Conservation (phyloP, 805 yeast species). For the Yarrowia phangngaensis region DNA sequence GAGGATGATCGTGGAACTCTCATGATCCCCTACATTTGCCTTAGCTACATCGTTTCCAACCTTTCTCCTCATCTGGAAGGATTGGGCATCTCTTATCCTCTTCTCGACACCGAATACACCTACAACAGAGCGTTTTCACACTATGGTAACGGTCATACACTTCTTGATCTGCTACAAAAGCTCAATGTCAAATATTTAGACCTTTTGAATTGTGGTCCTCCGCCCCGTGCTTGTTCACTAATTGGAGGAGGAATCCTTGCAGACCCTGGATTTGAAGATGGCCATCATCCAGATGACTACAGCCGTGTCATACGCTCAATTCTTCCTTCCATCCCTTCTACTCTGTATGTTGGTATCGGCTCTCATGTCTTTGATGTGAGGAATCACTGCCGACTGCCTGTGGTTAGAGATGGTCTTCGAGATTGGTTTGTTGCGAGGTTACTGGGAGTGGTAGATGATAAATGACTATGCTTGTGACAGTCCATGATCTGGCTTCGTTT, state of each 20-base stretch:
- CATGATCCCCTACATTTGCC: slow-evolving; percentile 21
- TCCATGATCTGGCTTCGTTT: too few relatives aligned
- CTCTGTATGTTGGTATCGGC: slow-evolving; percentile 18
- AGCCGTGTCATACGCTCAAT: slow-evolving; percentile 29
- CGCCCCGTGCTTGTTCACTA: slow-evolving; percentile 12
- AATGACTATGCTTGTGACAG: too few relatives aligned
- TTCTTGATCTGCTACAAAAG: slow-evolving; percentile 4
- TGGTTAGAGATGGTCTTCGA: slow-evolving; percentile 16
- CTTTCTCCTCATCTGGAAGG: slow-evolving; percentile 17
- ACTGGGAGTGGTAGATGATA: too few relatives aligned
- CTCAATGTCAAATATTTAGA: slow-evolving; percentile 17
- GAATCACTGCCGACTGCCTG: not conserved
- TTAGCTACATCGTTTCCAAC: slow-evolving; percentile 9
- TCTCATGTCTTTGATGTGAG: slow-evolving; percentile 23
- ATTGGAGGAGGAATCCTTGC: slow-evolving; percentile 19
- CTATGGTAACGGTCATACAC: slow-evolving; percentile 21
- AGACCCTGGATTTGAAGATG: slow-evolving; percentile 20
- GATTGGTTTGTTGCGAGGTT: slow-evolving; percentile 5
- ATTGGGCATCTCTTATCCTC: slow-evolving; percentile 12
- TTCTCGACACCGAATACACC: slow-evolving; percentile 8
- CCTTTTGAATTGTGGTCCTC: slow-evolving; percentile 16
- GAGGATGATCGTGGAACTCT: slow-evolving; percentile 17
- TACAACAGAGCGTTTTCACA: slow-evolving; percentile 13
- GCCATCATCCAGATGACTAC: slow-evolving; percentile 29
- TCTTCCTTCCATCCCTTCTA: slow-evolving; percentile 32